Conservation (phyloP, 495 filamentous ascomycete genomes). For the Penicillium turbatum region DNA sequence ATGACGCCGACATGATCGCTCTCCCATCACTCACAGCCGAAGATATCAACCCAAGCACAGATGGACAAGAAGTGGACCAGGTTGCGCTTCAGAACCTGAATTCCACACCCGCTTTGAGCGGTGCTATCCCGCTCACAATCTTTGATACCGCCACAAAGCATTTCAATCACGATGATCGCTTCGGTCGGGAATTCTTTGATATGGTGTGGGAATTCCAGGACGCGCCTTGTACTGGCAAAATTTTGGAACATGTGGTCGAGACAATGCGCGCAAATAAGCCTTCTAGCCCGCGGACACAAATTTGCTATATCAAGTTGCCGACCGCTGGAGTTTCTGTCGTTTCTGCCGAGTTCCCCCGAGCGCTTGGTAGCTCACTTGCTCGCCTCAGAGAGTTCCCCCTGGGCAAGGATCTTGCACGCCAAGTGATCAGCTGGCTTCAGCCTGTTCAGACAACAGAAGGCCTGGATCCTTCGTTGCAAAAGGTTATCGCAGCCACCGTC, state of each 20-base stretch:
- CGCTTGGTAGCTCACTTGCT: constrained; percentile 59
- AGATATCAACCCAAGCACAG: constrained; percentile 60
- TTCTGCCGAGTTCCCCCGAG: constrained; percentile 68
- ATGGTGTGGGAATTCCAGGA: constrained; percentile 65
- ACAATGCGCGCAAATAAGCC: constrained; percentile 57
- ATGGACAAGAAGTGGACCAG: constrained; percentile 43
- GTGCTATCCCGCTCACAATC: constrained; percentile 87
- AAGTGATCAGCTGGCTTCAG: constrained; percentile 58
- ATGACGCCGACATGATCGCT: constrained; percentile 52
- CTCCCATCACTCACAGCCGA: constrained; percentile 60
- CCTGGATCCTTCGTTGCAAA: constrained; percentile 62
- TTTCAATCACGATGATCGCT: constrained; percentile 53
- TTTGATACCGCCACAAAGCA: constrained; percentile 85
- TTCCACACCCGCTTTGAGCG: constrained; percentile 75
- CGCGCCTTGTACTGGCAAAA: constrained; percentile 58
- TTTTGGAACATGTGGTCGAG: constrained; percentile 73
- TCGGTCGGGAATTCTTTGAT: constrained; percentile 74
- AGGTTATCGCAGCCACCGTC: constrained; percentile 58
- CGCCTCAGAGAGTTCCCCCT: constrained; percentile 47
- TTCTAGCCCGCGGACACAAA: constrained; percentile 53
- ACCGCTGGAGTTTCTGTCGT: constrained; percentile 58
- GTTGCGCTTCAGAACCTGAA: constrained; percentile 58
- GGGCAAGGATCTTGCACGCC: constrained; percentile 43
- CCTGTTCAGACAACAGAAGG: constrained; percentile 49
- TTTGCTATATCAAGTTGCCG: constrained; percentile 67